Conservation (phyloP, 345 rosid genomes). For the Brassica incana region DNA sequence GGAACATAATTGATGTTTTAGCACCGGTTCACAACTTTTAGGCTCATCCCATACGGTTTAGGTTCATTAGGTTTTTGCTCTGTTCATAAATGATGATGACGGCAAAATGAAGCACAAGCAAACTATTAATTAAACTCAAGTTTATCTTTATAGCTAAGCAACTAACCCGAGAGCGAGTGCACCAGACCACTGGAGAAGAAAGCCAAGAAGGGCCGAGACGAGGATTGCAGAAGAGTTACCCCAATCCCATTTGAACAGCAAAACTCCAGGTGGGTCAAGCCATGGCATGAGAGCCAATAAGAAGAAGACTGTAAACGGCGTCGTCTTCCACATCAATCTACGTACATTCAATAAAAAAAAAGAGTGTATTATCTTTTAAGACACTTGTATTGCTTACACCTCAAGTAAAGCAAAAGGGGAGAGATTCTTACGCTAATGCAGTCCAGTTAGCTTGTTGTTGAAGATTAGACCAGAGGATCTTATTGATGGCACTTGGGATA, state of each 20-base stretch:
- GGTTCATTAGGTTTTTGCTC: constrained; percentile 10
- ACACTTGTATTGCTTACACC: constrained; percentile 8
- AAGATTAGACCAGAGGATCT: constrained; percentile 90
- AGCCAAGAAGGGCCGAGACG: constrained; percentile 81
- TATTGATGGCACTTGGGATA: constrained; percentile 83
- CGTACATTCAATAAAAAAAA: constrained; percentile 9
- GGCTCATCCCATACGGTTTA: background rate
- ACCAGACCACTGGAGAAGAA: constrained; percentile 95
- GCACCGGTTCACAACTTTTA: background rate
- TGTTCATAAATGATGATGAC: background rate
- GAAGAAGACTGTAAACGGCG: constrained; percentile 80
- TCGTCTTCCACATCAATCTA: constrained; percentile 99
- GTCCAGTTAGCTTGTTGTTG: constrained; percentile 95
- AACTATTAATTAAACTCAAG: constrained; percentile 1
- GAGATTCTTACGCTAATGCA: constrained; percentile 69
- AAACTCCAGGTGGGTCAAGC: constrained; percentile 92
- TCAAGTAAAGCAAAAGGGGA: background rate
- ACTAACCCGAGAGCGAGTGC: constrained; percentile 93
- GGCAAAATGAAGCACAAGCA: constrained; percentile 1
- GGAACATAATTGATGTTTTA: background rate
- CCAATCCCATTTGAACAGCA: constrained; percentile 76
- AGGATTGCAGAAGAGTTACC: constrained; percentile 64
- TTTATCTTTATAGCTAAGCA: background rate
- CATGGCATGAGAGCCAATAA: constrained; percentile 84
- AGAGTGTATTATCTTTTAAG: background rate